phyloP scores from a whole-genome alignment of 352 stramenopile genomes.

The Phytophthora nicotianae region DNA sequence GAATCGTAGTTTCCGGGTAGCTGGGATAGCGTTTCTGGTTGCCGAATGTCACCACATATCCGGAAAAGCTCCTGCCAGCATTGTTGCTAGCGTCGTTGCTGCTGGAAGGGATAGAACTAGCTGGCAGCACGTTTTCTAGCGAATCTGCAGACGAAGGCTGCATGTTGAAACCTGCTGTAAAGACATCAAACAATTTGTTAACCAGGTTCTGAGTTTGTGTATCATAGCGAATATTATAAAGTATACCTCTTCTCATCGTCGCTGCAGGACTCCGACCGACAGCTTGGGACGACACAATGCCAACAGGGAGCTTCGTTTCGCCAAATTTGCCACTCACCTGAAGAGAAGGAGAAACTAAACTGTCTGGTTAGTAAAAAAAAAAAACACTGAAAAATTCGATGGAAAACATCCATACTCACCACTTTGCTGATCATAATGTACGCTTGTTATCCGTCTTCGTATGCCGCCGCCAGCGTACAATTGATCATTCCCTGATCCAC shows the following conservation, averaged over 20 bases:
- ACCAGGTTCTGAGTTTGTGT: background rate
- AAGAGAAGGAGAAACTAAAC: conserved; percentile 20
- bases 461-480: conserved; percentile 41
- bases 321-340: conserved; percentile 24
- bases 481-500: conserved; percentile 31
- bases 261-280: conserved; percentile 42
- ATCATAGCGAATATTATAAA: background rate
- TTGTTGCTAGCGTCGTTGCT: conserved; percentile 6
- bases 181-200: background rate
- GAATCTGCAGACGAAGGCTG: conserved; percentile 49
- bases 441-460: conserved; percentile 50
- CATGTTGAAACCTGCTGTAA: conserved; percentile 37
- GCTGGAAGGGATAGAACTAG: conserved; percentile 12
- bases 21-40: conserved; percentile 55
- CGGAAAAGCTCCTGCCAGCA: conserved; percentile 34
- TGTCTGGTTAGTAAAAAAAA: conserved; percentile 1
- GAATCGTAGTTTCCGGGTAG: conserved; percentile 44
- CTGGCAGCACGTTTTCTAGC: conserved; percentile 11
- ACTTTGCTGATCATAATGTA: conserved; percentile 61
- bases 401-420: conserved; percentile 21
- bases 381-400: background rate
- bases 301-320: conserved; percentile 36
- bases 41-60: conserved; percentile 48
- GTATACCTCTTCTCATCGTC: conserved; percentile 38
- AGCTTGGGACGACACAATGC: conserved; percentile 53